A percentile compares a stretch with the other conserved stretches of the same genome.
Evolutionary conservation across 768 basidiomycete species (phyloP).

Genomic region (Boletus bicolor): DNA sequence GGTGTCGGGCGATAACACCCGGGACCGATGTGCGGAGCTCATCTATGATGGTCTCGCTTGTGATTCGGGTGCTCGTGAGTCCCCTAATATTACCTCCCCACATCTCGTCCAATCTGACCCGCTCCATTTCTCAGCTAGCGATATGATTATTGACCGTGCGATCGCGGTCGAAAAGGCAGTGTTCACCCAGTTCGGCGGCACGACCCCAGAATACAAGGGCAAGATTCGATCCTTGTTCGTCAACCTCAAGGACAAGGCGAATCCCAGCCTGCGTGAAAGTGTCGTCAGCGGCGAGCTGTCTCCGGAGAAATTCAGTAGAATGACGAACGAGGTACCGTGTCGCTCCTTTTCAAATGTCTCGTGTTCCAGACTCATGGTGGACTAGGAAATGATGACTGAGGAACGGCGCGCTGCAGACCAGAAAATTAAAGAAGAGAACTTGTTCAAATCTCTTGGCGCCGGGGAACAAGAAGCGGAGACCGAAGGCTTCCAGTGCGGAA

Average conservation of each 20-base stretch:
- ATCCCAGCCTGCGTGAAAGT: slow-evolving; percentile 79
- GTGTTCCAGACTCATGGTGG: neutral
- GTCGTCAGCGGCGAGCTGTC: slow-evolving; percentile 80
- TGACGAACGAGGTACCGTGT: slow-evolving; percentile 68
- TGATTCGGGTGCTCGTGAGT: slow-evolving; percentile 88
- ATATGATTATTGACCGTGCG: slow-evolving; percentile 65
- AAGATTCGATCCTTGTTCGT: slow-evolving; percentile 88
- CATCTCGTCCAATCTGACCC: slow-evolving; percentile 5
- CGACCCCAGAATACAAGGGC: slow-evolving; percentile 54
- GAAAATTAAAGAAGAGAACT: slow-evolving; percentile 79
- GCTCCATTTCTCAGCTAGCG: slow-evolving; percentile 46
- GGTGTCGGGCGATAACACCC: slow-evolving; percentile 63
- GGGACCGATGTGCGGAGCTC: slow-evolving; percentile 86
- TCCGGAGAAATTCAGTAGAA: slow-evolving; percentile 66
- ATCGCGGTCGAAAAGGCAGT: slow-evolving; percentile 71
- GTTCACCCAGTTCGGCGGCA: slow-evolving; percentile 40
- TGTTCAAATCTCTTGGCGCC: slow-evolving; percentile 89
- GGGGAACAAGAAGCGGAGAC: slow-evolving; percentile 92
- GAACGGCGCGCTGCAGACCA: slow-evolving; percentile 82
- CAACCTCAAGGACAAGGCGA: slow-evolving; percentile 94
- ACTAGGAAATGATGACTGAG: slow-evolving; percentile 93
- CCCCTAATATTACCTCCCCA: neutral
- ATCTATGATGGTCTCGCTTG: slow-evolving; percentile 87
- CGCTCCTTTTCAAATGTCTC: neutral
- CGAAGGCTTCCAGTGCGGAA: slow-evolving; percentile 93